Percentiles rank a stretch among this genome's conserved stretches.
phyloP scores from a whole-genome alignment of 1,284 basidiomycete genomes.

The Porogramme epimiltina region DNA sequence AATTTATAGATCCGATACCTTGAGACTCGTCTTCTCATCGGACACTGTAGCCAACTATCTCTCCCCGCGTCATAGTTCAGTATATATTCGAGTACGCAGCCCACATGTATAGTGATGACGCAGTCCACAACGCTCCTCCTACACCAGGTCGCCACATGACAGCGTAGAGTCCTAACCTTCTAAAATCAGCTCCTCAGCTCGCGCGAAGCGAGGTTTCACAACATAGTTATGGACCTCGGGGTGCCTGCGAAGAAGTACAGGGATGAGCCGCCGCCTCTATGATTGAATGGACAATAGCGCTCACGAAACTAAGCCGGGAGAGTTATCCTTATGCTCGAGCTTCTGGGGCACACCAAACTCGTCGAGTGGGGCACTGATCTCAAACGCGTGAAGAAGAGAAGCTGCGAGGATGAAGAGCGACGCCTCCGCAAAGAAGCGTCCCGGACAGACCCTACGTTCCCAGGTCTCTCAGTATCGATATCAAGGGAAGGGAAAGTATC shows the following conservation, averaged over 20 bases:
- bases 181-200: not conserved
- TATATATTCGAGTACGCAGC: no score
- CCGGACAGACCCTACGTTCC: not conserved
- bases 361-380: not conserved
- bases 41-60: no score
- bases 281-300: not conserved
- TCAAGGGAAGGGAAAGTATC: no score
- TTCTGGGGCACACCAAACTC: not conserved
- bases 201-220: not conserved
- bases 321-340: not conserved
- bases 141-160: no score
- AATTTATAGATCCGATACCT: no score
- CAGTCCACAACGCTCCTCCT: no score
- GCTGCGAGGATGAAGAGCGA: not conserved
- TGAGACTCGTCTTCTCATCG: no score
- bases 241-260: not conserved
- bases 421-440: not conserved
- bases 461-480: no score
- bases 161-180: no score
- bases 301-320: not conserved
- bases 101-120: no score
- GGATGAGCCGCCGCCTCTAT: not conserved
- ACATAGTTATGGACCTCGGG: not conserved
- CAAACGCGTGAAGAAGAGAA: not conserved
- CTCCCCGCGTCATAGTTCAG: no score